Evolutionary conservation across 2,329 filamentous ascomycete species (phyloP).

Genomic region (Cladobotryum mycophilum): DNA sequence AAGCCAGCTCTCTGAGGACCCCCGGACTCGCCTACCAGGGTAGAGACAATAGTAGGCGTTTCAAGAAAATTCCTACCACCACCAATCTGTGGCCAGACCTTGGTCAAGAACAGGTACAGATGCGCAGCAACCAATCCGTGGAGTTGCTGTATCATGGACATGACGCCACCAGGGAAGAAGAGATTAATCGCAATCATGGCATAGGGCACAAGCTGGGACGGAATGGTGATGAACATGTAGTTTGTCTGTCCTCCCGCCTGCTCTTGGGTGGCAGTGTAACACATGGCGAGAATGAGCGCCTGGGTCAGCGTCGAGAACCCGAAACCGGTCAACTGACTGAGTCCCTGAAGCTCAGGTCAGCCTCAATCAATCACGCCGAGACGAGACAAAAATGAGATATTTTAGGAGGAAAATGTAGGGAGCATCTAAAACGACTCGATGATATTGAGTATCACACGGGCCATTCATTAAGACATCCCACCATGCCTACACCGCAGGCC

Average conservation of each 20-base stretch:
- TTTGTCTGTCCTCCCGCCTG: slow-evolving; percentile 68
- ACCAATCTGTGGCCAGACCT: slow-evolving; percentile 83
- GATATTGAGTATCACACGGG: slow-evolving; percentile 53
- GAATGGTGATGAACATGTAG: slow-evolving; percentile 79
- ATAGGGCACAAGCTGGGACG: slow-evolving; percentile 73
- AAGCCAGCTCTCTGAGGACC: not conserved
- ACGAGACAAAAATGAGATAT: not conserved
- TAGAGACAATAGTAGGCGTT: slow-evolving; percentile 66
- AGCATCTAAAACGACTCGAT: slow-evolving; percentile 54
- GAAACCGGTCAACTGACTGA: slow-evolving; percentile 28
- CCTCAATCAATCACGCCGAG: slow-evolving; percentile 9
- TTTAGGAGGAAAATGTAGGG: slow-evolving; percentile 49
- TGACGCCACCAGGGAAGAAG: slow-evolving; percentile 53
- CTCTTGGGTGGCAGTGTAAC: slow-evolving; percentile 81
- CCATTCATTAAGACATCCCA: slow-evolving; percentile 69
- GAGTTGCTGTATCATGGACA: slow-evolving; percentile 54
- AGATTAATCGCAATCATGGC: slow-evolving; percentile 71
- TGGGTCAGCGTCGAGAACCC: slow-evolving; percentile 41
- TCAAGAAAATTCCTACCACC: slow-evolving; percentile 70
- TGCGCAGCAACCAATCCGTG: slow-evolving; percentile 85
- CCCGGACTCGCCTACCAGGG: slow-evolving; percentile 28
- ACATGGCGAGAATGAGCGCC: slow-evolving; percentile 71
- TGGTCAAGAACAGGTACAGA: slow-evolving; percentile 80
- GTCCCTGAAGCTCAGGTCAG: slow-evolving; percentile 19
- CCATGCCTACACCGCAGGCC: slow-evolving; percentile 64